Percentiles rank a stretch among this genome's conserved stretches.
These are phyloP conservation scores for Aquilaria agallochum DNA, from an alignment of 441 rosid genomes.

Conservation along the genomic window DNA sequence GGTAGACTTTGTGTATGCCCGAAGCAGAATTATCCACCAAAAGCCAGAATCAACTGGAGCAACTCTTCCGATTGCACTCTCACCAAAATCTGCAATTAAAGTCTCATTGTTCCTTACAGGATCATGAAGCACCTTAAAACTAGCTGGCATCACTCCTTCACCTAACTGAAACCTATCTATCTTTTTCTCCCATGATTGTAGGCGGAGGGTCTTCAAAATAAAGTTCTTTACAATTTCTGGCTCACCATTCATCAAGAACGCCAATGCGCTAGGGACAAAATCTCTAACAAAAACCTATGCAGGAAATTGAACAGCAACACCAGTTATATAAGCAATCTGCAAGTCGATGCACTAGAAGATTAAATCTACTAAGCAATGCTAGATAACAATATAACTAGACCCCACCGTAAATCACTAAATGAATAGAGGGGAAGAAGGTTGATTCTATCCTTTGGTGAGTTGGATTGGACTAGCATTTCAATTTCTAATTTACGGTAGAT, in stretches of 20 bases:
- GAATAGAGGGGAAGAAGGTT: no score
- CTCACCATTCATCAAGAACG: slow-evolving; percentile 83
- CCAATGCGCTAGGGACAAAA: slow-evolving; percentile 91
- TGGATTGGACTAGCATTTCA: no score
- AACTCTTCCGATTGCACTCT: slow-evolving; percentile 95
- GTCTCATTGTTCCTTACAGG: slow-evolving; percentile 74
- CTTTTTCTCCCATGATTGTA: slow-evolving; percentile 94
- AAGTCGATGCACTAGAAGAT: background rate
- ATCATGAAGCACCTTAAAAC: slow-evolving; percentile 89
- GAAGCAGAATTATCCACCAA: slow-evolving; percentile 96
- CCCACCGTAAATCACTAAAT: no score
- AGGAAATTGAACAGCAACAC: background rate
- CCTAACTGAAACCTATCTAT: slow-evolving; percentile 93
- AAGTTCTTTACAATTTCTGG: slow-evolving; percentile 84
- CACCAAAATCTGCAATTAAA: slow-evolving; percentile 88
- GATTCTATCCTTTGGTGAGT: no score
- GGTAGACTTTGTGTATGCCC: slow-evolving; percentile 87
- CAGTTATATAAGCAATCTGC: background rate
- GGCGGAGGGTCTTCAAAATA: slow-evolving; percentile 81
- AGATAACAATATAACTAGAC: no score
- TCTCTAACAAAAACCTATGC: slow-evolving; percentile 86
- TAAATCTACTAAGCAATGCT: no score
- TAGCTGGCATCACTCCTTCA: slow-evolving; percentile 97
- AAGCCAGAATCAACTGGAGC: slow-evolving; percentile 97
- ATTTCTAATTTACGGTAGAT: no score